Base-by-base conservation (phyloP, 352 stramenopile species). In the Phytophthora syringae region DNA sequence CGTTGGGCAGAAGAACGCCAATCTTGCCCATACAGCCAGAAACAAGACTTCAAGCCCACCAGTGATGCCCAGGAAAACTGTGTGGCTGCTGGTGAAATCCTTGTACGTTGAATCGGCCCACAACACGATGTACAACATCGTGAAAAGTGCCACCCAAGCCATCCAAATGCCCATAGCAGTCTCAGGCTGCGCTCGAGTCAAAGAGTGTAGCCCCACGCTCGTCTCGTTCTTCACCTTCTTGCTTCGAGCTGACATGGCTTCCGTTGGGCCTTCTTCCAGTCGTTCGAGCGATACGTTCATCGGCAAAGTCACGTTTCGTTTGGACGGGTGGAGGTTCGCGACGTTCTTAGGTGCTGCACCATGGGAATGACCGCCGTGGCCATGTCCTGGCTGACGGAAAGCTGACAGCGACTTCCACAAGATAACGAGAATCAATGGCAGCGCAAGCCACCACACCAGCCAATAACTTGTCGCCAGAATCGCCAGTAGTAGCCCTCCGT, bases 81-180 rank as follows among this genome's bases (percentile, higher is more conserved):
- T 54, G 43, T 79, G 67, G 36, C 65, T 72, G 25, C 53, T 28
- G 15, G 64, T 51, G 11, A 90, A 72, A 22, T 70, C 57, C 15
- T 67, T 52, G 67, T 93, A 90, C 0, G 52, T 47, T 0, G 58
- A 25, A 47, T 90, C 81, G 2, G 79, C 59, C 74, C 79, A 90
- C 25, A 93, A 51, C n/a, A 85, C 77, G 18, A 90, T 53, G 60
- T 89, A 82, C 49, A 90, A 74, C 42, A 88, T 60, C 20, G 82
- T 89, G 59, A 94, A 94, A n/a, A 86, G 63, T 52, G 72, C 22
- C 12, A 94, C 73, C 83, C 83, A 94, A 10, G 72, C 80, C 57
- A 89, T 72, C 85, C 85, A 94, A 48, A 94, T 86, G n/a, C 81
- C 85, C 70, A 94, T 89, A 3, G 84, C 76, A 20, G 83, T 77